Evolutionary conservation across 2,329 filamentous ascomycete genomes (phyloP).

Genomic region (Aspergillus persii): DNA sequence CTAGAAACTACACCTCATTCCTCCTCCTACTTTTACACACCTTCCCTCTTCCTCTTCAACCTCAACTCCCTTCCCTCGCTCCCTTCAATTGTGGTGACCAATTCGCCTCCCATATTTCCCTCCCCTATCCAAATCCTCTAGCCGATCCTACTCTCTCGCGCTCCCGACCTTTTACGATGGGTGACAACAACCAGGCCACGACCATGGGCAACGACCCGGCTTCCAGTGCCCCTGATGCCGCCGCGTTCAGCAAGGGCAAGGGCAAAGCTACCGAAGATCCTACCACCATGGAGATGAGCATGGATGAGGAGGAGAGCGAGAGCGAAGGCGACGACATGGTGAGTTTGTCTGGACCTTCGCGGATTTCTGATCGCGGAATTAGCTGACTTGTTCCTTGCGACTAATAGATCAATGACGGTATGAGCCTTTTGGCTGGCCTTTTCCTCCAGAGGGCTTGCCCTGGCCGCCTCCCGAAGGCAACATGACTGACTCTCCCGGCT

Average conservation of each 20-base stretch:
- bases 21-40: neutral
- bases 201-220: conserved; percentile 40
- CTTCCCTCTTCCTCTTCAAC: conserved; percentile 17
- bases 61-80: conserved; percentile 56
- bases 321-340: conserved; percentile 49
- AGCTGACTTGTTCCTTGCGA: neutral
- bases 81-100: conserved; percentile 54
- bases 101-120: conserved; percentile 2
- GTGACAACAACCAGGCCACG: conserved; percentile 31
- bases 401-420: conserved; percentile 6
- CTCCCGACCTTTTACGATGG: conserved; percentile 28
- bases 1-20: conserved; percentile 14
- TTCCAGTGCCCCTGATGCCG: conserved; percentile 33
- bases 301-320: conserved; percentile 71
- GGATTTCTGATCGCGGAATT: neutral
- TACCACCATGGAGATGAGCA: conserved; percentile 57
- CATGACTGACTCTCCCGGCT: conserved; percentile 14
- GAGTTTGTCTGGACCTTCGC: neutral
- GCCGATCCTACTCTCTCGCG: conserved; percentile 11
- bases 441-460: neutral
- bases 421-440: neutral
- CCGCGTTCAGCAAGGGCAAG: conserved; percentile 73
- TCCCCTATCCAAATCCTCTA: conserved; percentile 12
- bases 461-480: neutral
- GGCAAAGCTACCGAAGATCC: conserved; percentile 65